Evolutionary conservation across 2,329 filamentous ascomycete species (phyloP).

Genomic region (Aureobasidium vineae): DNA sequence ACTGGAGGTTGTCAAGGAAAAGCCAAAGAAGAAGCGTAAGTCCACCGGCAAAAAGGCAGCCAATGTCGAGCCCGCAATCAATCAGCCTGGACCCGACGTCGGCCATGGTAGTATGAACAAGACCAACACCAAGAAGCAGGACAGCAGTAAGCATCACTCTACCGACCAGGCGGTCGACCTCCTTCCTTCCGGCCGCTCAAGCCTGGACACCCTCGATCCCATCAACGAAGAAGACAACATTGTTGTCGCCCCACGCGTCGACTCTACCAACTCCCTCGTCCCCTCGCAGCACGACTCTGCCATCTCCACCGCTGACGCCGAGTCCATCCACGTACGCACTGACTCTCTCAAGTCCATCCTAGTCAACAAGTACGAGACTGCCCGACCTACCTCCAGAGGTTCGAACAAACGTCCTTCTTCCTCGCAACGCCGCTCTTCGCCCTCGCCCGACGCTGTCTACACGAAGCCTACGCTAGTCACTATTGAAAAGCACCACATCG

Average conservation of each 20-base stretch:
- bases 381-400: constrained; percentile 28
- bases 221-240: constrained; percentile 36
- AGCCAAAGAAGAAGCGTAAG: constrained; percentile 32
- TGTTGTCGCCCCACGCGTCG: background rate
- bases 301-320: constrained; percentile 2
- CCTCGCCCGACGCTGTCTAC: constrained; percentile 29
- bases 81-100: constrained; percentile 32
- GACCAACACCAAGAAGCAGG: constrained; percentile 15
- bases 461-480: constrained; percentile 30
- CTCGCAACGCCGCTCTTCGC: constrained; percentile 27
- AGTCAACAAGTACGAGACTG: constrained; percentile 34
- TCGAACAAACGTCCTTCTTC: constrained; percentile 30
- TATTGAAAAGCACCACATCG: constrained; percentile 28
- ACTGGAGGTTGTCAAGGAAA: constrained; percentile 24
- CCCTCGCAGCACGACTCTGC: constrained; percentile 23
- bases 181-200: constrained; percentile 28
- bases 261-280: constrained; percentile 15
- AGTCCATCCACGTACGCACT: constrained; percentile 31
- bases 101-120: constrained; percentile 33
- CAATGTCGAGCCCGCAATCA: constrained; percentile 24
- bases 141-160: constrained; percentile 3
- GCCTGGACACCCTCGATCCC: constrained; percentile 37
- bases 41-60: constrained; percentile 21
- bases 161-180: background rate
- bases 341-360: constrained; percentile 35